A percentile compares a stretch with the other conserved stretches of the same genome.
Evolutionary conservation across 164 flowering plant genomes (phyloP).

Genomic region (Nymphaea colorata): DNA sequence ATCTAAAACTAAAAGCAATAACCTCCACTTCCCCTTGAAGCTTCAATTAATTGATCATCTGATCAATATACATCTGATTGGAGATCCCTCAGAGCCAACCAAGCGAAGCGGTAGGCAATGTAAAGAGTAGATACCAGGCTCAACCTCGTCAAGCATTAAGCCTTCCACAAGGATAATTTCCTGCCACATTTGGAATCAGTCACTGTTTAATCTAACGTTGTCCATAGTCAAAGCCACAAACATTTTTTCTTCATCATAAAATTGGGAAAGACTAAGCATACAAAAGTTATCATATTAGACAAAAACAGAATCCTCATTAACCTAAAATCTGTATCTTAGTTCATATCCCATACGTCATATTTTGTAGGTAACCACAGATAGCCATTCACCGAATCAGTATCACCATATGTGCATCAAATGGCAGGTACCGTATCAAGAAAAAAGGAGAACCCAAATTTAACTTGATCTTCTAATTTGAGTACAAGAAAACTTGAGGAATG

Average conservation of each 20-base stretch:
- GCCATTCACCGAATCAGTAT: too few species aligned
- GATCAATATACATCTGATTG: conserved; percentile 40
- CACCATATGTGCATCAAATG: too few species aligned
- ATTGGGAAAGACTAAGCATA: not conserved
- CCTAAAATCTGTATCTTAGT: not conserved
- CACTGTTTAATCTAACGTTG: not conserved
- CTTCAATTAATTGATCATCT: conserved; percentile 9
- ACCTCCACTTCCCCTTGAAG: not conserved
- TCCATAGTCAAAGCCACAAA: not conserved
- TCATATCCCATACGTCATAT: too few species aligned
- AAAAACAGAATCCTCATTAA: not conserved
- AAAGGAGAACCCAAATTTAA: too few species aligned
- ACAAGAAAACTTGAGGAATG: too few species aligned
- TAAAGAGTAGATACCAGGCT: conserved; percentile 48
- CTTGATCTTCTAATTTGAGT: too few species aligned
- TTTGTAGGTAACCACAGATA: not conserved
- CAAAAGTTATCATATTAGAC: not conserved
- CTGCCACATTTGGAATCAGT: conserved; percentile 8
- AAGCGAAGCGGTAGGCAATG: conserved; percentile 75
- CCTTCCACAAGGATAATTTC: conserved; percentile 37
- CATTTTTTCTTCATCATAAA: not conserved
- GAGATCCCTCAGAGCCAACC: conserved; percentile 75
- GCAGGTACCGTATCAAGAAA: too few species aligned
- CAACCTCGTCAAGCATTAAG: conserved; percentile 55
- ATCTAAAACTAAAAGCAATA: not conserved